Evolutionary conservation across 2,329 filamentous ascomycete species (phyloP), one percentile per base, ranked within the genome.

Genomic region (Emydomyces testavorans): DNA sequence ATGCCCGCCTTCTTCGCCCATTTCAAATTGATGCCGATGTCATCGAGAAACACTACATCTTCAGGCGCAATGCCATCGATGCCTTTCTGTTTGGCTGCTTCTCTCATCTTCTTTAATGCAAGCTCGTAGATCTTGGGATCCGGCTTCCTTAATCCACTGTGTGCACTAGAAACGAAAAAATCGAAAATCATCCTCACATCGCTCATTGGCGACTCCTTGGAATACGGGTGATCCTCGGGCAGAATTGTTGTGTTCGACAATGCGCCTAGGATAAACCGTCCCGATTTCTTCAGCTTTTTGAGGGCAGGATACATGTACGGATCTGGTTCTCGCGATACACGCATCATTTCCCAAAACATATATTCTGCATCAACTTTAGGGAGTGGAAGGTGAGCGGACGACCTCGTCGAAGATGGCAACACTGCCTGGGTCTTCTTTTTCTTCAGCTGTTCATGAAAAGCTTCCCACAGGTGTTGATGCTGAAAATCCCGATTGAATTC

Each of bases 341-440:
- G 67, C 87, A 96, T 95, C 89, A 96, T 96, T 58, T 83, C 77
- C 76, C 85, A 84, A 70, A 94, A 95, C 23, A 98, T 71, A 66
- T 70, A 79, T 61, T 87, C 80, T 11, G 78, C 84, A 59, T 96
- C 82, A 38, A 96, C 74, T 1, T 71, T 64, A 0, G 90, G 90
- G 0, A 88, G 62, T 0, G 79, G 73, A 1, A 85, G 84, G 0
- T 74, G 57, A 13, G 67, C 56, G 1, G 53, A 53, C 7, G 24
- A 26, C 18, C 28, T 55, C 35, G 45, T 53, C 28, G n/a, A 56
- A 16, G 28, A 41, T 13, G 45, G 16, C 5, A 37, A 31, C 7
- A 24, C 35, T 5, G 37, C 31, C 46, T 43, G 29, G 4, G 32
- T 29, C 41, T 48, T 52, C 48, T 60, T 54, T 50, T 62, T 62